phyloP scores from a whole-genome alignment of 495 filamentous ascomycete species.

The Choiromyces venosus region DNA sequence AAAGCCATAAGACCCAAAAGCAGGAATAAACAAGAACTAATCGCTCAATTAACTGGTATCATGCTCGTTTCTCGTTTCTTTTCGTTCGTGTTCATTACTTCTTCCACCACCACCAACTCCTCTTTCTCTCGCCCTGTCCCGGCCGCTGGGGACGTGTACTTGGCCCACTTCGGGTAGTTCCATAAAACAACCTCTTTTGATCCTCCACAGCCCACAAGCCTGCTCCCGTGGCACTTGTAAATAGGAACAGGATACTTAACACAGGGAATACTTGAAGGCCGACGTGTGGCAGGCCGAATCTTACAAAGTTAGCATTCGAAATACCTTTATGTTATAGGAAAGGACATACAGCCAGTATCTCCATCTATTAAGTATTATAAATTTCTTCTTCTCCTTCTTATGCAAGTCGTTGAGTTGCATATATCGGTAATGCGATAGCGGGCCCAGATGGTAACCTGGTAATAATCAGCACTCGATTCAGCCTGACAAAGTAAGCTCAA shows the following conservation, averaged over 20 bases:
- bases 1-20: neutral
- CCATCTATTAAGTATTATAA: conserved; percentile 72
- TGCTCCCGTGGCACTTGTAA: conserved; percentile 77
- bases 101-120: neutral
- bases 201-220: conserved; percentile 75
- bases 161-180: neutral
- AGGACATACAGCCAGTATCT: conserved; percentile 49
- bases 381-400: conserved; percentile 55
- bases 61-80: neutral
- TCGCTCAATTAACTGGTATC: neutral
- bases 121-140: neutral
- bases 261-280: conserved; percentile 71
- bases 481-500: conserved; percentile 34
- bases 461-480: conserved; percentile 1
- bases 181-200: conserved; percentile 30
- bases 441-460: conserved; percentile 53
- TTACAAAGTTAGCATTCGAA: neutral
- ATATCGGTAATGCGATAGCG: conserved; percentile 61
- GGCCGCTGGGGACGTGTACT: neutral
- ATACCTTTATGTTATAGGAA: neutral
- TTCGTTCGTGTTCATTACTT: neutral
- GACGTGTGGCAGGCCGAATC: conserved; percentile 52
- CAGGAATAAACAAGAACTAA: neutral
- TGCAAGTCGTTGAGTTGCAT: conserved; percentile 85
- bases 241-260: conserved; percentile 74